These are phyloP conservation scores for Pseudoscleropodium purum DNA, from an alignment of 225 moss, liverwort and hornwort genomes.

Conservation along the genomic window DNA sequence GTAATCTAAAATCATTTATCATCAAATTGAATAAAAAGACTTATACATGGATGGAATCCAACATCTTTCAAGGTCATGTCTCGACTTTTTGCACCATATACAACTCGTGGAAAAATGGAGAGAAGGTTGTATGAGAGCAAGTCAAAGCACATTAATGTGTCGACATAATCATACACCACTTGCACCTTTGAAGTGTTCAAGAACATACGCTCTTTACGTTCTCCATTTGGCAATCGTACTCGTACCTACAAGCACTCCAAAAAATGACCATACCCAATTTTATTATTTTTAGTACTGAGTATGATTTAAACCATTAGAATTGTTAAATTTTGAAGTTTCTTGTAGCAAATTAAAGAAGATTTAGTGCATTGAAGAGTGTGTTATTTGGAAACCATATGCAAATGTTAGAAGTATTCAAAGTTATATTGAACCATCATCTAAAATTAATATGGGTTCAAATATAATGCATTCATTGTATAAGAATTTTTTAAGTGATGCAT, in stretches of 20 bases:
- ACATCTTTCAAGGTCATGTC: slow-evolving; percentile 48
- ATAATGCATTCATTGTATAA: not conserved
- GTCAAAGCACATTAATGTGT: slow-evolving; percentile 63
- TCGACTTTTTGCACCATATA: slow-evolving; percentile 38
- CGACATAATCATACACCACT: slow-evolving; percentile 72
- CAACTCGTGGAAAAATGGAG: slow-evolving; percentile 62
- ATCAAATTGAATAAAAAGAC: slow-evolving; percentile 63
- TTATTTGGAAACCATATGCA: too few species aligned
- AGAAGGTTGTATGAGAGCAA: slow-evolving; percentile 55
- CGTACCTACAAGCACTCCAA: slow-evolving; percentile 26
- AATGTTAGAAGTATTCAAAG: too few species aligned
- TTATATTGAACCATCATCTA: not conserved
- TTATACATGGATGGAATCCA: slow-evolving; percentile 54
- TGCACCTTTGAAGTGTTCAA: slow-evolving; percentile 32
- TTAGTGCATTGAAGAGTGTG: not conserved
- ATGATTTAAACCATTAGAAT: not conserved
- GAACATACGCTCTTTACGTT: slow-evolving; percentile 60
- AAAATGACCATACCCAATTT: not conserved
- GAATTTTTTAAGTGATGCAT: not conserved
- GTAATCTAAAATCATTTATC: not conserved
- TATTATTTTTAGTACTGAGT: not conserved
- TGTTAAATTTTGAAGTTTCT: too few species aligned
- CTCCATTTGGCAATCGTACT: slow-evolving; percentile 72
- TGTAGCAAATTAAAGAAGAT: not conserved
- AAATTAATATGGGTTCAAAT: not conserved